A percentile compares a stretch with the other conserved stretches of the same genome.
Conservation (phyloP, 2,329 filamentous ascomycete genomes). For the Hymenoscyphus albidus region DNA sequence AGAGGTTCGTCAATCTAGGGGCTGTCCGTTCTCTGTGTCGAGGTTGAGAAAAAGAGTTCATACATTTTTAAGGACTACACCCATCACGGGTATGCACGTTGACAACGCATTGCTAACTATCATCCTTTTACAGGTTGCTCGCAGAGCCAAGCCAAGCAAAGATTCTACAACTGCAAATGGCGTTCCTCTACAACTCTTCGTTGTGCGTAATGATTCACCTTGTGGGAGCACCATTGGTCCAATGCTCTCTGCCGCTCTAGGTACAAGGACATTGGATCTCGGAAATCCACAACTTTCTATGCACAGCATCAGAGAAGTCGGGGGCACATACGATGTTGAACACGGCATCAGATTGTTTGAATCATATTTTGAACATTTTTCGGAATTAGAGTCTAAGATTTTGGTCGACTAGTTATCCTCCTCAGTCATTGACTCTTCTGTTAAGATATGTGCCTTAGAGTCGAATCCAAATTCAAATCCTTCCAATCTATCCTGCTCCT, state of each 20-base stretch:
- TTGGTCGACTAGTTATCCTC: constrained; percentile 62
- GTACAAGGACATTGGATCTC: constrained; percentile 83
- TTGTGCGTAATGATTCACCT: constrained; percentile 90
- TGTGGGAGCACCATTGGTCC: constrained; percentile 97
- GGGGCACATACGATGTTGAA: constrained; percentile 81
- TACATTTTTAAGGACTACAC: not conserved
- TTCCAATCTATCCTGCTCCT: not conserved
- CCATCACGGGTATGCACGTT: not conserved
- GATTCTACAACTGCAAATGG: constrained; percentile 50
- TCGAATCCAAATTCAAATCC: not conserved
- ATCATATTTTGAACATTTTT: constrained; percentile 81
- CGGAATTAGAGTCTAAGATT: constrained; percentile 77
- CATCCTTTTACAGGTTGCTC: constrained; percentile 49
- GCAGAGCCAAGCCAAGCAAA: constrained; percentile 49
- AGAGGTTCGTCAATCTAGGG: constrained; percentile 44
- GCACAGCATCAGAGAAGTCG: constrained; percentile 95
- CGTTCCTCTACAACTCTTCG: constrained; percentile 91
- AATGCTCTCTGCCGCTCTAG: constrained; percentile 86
- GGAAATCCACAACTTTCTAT: constrained; percentile 94
- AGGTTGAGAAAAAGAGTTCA: not conserved
- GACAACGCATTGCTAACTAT: not conserved
- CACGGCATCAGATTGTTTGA: constrained; percentile 83
- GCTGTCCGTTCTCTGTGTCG: not conserved
- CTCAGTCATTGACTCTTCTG: not conserved
- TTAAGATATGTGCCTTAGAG: not conserved